Evolutionary conservation across 495 filamentous ascomycete species (phyloP), one percentile per base, ranked within the genome.

Genomic region (Terfezia boudieri): DNA sequence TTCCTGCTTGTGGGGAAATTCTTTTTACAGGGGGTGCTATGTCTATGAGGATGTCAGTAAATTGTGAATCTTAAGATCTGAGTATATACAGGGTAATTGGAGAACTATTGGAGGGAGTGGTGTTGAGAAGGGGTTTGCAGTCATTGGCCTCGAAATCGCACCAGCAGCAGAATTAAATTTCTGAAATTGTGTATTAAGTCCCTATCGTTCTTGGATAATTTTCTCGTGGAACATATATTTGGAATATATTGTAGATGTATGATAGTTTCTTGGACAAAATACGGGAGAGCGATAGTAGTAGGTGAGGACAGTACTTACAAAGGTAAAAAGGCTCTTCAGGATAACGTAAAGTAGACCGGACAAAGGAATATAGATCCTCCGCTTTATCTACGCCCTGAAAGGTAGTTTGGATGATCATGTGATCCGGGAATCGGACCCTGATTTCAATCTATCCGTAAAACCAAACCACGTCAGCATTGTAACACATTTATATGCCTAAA

Each of bases 371-470:
- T 8, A 66, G 60, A 43, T 63, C 67, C 41, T 56, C 60, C 35
- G 69, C 65, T 67, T 67, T 95, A 85, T 1, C 94, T 70, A 17
- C 71, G 64, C 11, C 71, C 67, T 8, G 76, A 79, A 0, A 83
- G 82, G 52, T 87, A 79, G 0, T 68, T 59, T 5, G 77, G 75
- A 3, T 69, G 71, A 61, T 46, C 41, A 46, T 14, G 86, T 80
- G 49, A 71, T 95, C 87, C 1, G 90, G 88, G 58, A 94, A 86
- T 22, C 89, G 82, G 53, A 96, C 71, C 57, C 83, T 86, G 54
- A 98, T 74, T 43, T 77, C 71, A 43, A 94, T 50, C 61, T 64
- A 53, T n/a, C 54, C 37, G 49, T 16, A n/a, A 49, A 20, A 8
- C 52, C 4, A 22, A 37, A 8, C 9, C 5, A 14, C 53, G 50